Base-by-base conservation (phyloP, 345 rosid species). In the Clausena lansium region DNA sequence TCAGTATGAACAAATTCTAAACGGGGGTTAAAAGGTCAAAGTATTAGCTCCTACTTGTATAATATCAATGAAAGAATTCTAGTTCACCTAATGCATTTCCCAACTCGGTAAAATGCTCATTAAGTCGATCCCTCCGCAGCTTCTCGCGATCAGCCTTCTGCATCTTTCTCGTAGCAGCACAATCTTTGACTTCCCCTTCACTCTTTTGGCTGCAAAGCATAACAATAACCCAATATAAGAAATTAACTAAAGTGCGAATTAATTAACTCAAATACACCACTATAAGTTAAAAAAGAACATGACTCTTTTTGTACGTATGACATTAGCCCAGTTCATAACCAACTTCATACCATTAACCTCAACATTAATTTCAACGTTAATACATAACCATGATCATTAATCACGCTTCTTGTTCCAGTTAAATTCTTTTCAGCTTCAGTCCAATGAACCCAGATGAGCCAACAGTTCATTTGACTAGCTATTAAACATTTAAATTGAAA, bases 81-180 rank as follows among this genome's bases (percentile, higher is more conserved):
- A 65, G 22, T 35, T 81, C 86, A 95, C 98, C 98, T 41, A 95
- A 82, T 39, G 90, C 80, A 70, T 88, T 89, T 55, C 97, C 98
- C 83, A 95, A 75, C 84, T 91, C 94, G 1, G 89, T 72, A 79
- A 93, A 93, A 52, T 95, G 98, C 67, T 95, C 98, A 72, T 93
- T 95, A 17, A 95, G 89, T 28, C 95, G 84, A 78, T 95, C 98
- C 85, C 98, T 90, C 83, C 98, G 90, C 87, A 93, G 72, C 81
- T 91, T 95, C 81, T 95, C 98, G 1, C 98, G 89, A 73, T 90
- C 98, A 25, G 98, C 98, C 80, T 95, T 95, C 82, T 93, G 98
- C 32, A 82, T 83, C 84, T 88, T 95, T 62, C 95, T 88, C 14
- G 88, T 89, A 69, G 90, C 82, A 22, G 70, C 65, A 36, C 75